Base-by-base conservation (phyloP, 1,284 basidiomycete species). In the Pterulicium gracile region DNA sequence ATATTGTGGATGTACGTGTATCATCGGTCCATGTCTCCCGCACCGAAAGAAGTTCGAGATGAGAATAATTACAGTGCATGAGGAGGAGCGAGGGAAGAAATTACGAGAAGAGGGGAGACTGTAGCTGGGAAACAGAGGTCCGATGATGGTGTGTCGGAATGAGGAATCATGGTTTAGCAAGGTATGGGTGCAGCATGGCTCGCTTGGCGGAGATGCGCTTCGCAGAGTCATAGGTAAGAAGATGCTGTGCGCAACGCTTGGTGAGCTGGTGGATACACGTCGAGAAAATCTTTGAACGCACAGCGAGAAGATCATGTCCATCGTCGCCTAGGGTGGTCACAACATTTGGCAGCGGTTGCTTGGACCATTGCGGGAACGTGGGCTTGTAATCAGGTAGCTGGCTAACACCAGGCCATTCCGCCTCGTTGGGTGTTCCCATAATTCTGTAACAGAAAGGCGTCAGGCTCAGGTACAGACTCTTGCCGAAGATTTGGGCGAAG, bases 141-240 rank as follows among this genome's bases (percentile, higher is more conserved):
- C n/a, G n/a, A n/a, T n/a, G n/a, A n/a, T n/a, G n/a, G n/a, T n/a
- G n/a, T n/a, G n/a, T n/a, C n/a, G n/a, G n/a, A n/a, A n/a, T n/a
- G n/a, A n/a, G n/a, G n/a, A n/a, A n/a, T n/a, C n/a, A n/a, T n/a
- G n/a, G n/a, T n/a, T n/a, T n/a, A 7, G 68, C 67, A 56, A 93
- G 89, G 69, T 91, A 96, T 1, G 87, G 81, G 60, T 93, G 90
- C 44, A 70, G 61, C 24, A 95, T 72, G 3, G 90, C 85, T 48
- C 88, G 82, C 71, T 94, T 95, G 40, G 91, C 90, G 46, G 93
- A 94, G 60, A 97, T 93, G 47, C 95, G 83, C 61, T 88, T 89
- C 24, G 93, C 84, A 0, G 92, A 92, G 63, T 98, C 94, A 61
- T 96, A 98, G 4, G 84, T 81, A 52, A 98, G 70, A 57, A 88